A percentile compares a stretch with the other conserved stretches of the same genome.
Conservation (phyloP, 148 eudicot genomes). For the Vaccinium vitisidaea region DNA sequence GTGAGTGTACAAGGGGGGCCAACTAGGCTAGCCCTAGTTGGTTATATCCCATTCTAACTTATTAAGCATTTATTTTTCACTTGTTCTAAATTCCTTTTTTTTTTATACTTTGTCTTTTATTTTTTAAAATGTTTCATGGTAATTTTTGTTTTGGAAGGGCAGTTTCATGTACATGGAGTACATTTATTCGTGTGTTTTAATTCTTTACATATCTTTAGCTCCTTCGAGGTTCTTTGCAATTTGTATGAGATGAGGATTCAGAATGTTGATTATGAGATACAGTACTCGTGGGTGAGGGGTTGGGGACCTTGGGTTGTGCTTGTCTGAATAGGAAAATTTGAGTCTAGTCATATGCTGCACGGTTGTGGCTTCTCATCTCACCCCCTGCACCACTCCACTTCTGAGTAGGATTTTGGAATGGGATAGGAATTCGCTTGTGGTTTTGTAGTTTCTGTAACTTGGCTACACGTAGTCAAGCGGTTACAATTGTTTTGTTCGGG, state of each 20-base stretch:
- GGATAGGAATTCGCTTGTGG: not conserved
- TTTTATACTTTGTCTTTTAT: not conserved
- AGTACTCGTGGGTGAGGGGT: not conserved
- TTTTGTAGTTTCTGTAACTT: not conserved
- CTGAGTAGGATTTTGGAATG: not conserved
- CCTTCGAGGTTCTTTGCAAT: not conserved
- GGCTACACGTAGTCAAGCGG: not conserved
- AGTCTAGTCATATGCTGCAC: not conserved
- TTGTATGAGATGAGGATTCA: not conserved
- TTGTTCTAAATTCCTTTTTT: not conserved
- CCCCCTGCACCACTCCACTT: not conserved
- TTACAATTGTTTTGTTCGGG: not conserved
- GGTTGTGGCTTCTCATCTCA: not conserved
- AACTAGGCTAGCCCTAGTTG: not conserved
- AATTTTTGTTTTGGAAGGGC: not conserved
- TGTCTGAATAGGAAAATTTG: not conserved
- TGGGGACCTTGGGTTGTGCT: not conserved
- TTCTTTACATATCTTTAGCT: not conserved
- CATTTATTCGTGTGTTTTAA: not conserved
- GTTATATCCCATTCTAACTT: not conserved
- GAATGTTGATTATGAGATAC: not conserved
- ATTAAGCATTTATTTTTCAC: not conserved
- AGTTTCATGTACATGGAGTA: not conserved
- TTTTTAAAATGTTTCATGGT: not conserved
- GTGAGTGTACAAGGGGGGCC: not conserved